Evolutionary conservation across 2,329 filamentous ascomycete genomes (phyloP).

Genomic region (Ceratocystis smalleyi): DNA sequence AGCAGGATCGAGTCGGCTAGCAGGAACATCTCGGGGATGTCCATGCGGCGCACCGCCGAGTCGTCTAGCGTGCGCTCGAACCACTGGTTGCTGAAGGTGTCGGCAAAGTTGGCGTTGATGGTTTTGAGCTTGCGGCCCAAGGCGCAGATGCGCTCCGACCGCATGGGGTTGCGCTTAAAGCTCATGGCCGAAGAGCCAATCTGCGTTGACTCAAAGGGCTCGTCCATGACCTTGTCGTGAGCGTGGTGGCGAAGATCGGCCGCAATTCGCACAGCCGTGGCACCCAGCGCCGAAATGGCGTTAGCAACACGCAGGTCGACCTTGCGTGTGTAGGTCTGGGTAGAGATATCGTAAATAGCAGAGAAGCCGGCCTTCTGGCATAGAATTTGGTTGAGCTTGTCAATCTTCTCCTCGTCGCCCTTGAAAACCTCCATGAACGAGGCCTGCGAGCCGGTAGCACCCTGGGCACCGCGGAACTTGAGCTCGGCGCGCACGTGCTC

Average conservation of each 20-base stretch:
- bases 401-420: slow-evolving; percentile 34
- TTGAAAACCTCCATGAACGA: slow-evolving; percentile 29
- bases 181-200: slow-evolving; percentile 50
- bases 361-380: slow-evolving; percentile 42
- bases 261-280: slow-evolving; percentile 57
- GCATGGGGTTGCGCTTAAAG: slow-evolving; percentile 36
- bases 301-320: slow-evolving; percentile 66
- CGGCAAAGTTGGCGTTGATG: slow-evolving; percentile 25
- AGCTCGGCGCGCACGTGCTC: slow-evolving; percentile 53
- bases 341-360: slow-evolving; percentile 39
- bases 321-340: slow-evolving; percentile 54
- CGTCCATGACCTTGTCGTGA: slow-evolving; percentile 53
- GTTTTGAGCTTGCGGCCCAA: slow-evolving; percentile 33
- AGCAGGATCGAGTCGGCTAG: slow-evolving; percentile 53
- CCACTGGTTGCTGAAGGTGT: slow-evolving; percentile 25
- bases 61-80: slow-evolving; percentile 62
- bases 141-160: slow-evolving; percentile 32
- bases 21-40: slow-evolving; percentile 52
- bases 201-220: slow-evolving; percentile 67
- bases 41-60: slow-evolving; percentile 47
- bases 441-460: slow-evolving; percentile 58
- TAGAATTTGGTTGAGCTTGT: slow-evolving; percentile 39
- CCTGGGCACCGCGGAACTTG: slow-evolving; percentile 53
- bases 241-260: slow-evolving; percentile 61
- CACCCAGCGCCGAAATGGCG: slow-evolving; percentile 61